Conservation (phyloP, 345 rosid genomes). For the Eucalyptus regnans region DNA sequence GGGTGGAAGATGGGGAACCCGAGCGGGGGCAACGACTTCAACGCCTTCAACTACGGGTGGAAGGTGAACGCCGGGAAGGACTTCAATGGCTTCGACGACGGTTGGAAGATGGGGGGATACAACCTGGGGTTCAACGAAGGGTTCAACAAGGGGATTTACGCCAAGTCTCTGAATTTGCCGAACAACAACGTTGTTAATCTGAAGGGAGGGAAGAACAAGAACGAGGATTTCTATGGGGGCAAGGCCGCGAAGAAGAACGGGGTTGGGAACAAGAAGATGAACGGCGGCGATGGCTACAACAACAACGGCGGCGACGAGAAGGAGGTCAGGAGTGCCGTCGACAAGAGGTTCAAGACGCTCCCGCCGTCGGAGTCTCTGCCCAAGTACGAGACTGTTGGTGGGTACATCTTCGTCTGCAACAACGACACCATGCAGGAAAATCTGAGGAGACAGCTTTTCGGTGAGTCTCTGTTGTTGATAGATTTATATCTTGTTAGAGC, state of each 20-base stretch:
- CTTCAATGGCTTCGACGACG: background rate
- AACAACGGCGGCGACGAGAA: constrained; percentile 8
- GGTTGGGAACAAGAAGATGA: constrained; percentile 17
- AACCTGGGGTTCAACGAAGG: constrained; percentile 42
- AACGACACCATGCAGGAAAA: constrained; percentile 56
- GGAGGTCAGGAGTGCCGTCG: constrained; percentile 3
- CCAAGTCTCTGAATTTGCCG: constrained; percentile 13
- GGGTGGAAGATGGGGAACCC: constrained; percentile 11
- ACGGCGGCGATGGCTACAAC: constrained; percentile 7
- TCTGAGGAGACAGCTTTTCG: constrained; percentile 46
- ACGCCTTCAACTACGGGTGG: constrained; percentile 12
- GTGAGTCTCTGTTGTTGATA: background rate
- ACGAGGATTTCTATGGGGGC: constrained; percentile 29
- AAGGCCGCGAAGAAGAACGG: constrained; percentile 45
- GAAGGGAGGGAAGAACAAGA: constrained; percentile 34
- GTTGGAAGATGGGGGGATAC: background rate
- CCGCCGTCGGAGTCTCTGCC: constrained; percentile 23
- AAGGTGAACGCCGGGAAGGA: constrained; percentile 2
- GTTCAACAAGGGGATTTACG: constrained; percentile 65
- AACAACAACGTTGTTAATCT: constrained; percentile 7
- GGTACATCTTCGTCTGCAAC: constrained; percentile 53
- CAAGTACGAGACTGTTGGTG: constrained; percentile 35
- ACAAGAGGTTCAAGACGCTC: constrained; percentile 21
- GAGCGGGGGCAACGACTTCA: background rate
- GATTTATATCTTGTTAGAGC: background rate